phyloP scores from a whole-genome alignment of 1,284 basidiomycete species.

The Anthracocystis panici-leucophaei region DNA sequence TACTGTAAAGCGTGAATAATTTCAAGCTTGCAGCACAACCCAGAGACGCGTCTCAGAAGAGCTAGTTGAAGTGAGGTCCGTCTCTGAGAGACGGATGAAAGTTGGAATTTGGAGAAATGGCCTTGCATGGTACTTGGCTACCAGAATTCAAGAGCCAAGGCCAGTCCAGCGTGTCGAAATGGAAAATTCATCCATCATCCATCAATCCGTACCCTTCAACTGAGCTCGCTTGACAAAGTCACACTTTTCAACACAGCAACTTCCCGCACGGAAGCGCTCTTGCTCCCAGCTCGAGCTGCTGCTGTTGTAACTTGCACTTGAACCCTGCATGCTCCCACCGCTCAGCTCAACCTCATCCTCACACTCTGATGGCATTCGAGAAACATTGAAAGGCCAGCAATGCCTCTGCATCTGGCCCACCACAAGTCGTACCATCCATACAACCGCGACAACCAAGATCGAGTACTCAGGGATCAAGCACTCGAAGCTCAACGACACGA shows the following conservation, averaged over 20 bases:
- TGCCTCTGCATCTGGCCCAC: constrained; percentile 35
- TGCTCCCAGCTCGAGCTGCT: not conserved
- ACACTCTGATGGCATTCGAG: not conserved
- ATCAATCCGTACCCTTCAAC: no score
- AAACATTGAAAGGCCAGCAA: constrained; percentile 7
- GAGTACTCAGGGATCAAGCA: constrained; percentile 9
- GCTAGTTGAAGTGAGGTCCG: no score
- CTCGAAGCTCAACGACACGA: constrained; percentile 14
- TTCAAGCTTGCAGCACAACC: constrained; percentile 5
- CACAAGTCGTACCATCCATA: constrained; percentile 36
- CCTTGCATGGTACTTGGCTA: no score
- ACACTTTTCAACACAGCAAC: constrained; percentile 2
- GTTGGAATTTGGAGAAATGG: no score
- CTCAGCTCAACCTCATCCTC: not conserved
- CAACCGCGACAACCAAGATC: constrained; percentile 13
- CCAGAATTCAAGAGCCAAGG: no score
- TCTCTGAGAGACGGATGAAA: no score
- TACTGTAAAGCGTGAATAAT: no score
- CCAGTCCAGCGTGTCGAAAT: no score
- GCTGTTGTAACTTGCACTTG: not conserved
- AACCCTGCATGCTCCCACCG: constrained; percentile 26
- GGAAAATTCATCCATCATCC: no score
- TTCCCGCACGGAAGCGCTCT: constrained; percentile 27
- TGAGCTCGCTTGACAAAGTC: constrained; percentile 6
- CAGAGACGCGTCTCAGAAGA: constrained; percentile 23